Conservation (phyloP, 768 basidiomycete species). For the Lactarius sp. region DNA sequence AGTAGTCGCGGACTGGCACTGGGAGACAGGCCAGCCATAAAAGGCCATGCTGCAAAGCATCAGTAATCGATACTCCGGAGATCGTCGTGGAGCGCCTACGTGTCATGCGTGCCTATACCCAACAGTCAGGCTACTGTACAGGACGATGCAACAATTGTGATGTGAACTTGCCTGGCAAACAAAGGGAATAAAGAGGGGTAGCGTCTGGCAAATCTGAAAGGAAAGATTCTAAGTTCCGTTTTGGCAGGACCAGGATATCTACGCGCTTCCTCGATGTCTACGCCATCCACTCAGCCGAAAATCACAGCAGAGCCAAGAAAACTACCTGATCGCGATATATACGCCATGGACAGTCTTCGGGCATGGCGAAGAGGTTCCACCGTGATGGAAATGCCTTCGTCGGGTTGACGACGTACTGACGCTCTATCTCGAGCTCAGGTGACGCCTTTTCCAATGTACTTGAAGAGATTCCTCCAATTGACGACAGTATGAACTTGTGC, state of each 20-base stretch:
- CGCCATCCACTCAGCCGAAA: not conserved
- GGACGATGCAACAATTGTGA: slow-evolving; percentile 5
- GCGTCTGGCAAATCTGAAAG: slow-evolving; percentile 59
- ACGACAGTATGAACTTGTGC: slow-evolving; percentile 8
- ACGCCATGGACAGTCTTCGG: slow-evolving; percentile 50
- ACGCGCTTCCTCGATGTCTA: slow-evolving; percentile 45
- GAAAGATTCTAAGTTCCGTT: slow-evolving; percentile 54
- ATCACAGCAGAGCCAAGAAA: slow-evolving; percentile 7
- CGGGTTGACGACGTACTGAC: slow-evolving; percentile 4
- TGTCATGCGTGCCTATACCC: slow-evolving; percentile 58
- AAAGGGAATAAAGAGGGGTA: slow-evolving; percentile 63
- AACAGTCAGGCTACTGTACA: slow-evolving; percentile 7
- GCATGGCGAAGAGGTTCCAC: slow-evolving; percentile 36
- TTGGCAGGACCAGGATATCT: slow-evolving; percentile 53
- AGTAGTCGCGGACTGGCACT: slow-evolving; percentile 68
- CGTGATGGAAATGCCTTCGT: not conserved
- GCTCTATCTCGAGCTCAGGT: slow-evolving; percentile 3
- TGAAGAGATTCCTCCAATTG: not conserved
- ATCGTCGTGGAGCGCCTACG: slow-evolving; percentile 37
- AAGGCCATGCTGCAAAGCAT: slow-evolving; percentile 60
- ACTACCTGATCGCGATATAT: slow-evolving; percentile 53
- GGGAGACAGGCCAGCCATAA: slow-evolving; percentile 80
- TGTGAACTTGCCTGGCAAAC: slow-evolving; percentile 61
- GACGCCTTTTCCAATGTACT: slow-evolving; percentile 26
- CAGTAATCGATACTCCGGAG: not conserved